Conservation (phyloP, 352 stramenopile species). For the Phytophthora citricola region DNA sequence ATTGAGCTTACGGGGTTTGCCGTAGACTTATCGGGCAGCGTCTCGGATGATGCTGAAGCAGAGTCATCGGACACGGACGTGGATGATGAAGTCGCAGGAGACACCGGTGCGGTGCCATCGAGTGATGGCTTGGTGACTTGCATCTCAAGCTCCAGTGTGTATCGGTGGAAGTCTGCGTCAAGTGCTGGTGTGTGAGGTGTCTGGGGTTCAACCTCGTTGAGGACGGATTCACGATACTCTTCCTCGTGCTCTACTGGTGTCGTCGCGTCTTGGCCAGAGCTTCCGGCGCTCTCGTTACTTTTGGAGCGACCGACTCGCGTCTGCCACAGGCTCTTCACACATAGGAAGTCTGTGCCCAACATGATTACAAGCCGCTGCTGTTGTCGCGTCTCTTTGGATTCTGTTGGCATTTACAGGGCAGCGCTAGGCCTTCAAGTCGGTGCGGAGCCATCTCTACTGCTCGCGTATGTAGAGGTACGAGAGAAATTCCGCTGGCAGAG, state of each 20-base stretch:
- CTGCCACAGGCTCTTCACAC: slow-evolving; percentile 74
- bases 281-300: slow-evolving; percentile 25
- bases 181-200: slow-evolving; percentile 45
- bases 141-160: slow-evolving; percentile 8
- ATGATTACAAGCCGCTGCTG: slow-evolving; percentile 8
- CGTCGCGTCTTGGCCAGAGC: slow-evolving; percentile 4
- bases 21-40: slow-evolving; percentile 21
- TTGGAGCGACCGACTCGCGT: slow-evolving; percentile 52
- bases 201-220: slow-evolving; percentile 6
- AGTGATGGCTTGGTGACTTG: slow-evolving; percentile 8
- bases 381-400: slow-evolving; percentile 10
- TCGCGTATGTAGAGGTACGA: slow-evolving; percentile 36
- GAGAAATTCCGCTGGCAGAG: slow-evolving; percentile 24
- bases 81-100: slow-evolving; percentile 29
- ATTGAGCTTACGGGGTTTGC: slow-evolving; percentile 39
- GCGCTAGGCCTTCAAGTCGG: not conserved
- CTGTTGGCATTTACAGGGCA: not conserved
- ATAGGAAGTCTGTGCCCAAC: slow-evolving; percentile 26
- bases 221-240: slow-evolving; percentile 21
- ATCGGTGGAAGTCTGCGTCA: slow-evolving; percentile 34
- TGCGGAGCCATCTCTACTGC: slow-evolving; percentile 3
- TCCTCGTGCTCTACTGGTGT: not conserved
- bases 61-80: slow-evolving; percentile 35
- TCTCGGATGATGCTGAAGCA: slow-evolving; percentile 27
- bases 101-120: slow-evolving; percentile 12